Base-by-base conservation (phyloP, 78 protist species). In the Protostelium mycophagum region DNA sequence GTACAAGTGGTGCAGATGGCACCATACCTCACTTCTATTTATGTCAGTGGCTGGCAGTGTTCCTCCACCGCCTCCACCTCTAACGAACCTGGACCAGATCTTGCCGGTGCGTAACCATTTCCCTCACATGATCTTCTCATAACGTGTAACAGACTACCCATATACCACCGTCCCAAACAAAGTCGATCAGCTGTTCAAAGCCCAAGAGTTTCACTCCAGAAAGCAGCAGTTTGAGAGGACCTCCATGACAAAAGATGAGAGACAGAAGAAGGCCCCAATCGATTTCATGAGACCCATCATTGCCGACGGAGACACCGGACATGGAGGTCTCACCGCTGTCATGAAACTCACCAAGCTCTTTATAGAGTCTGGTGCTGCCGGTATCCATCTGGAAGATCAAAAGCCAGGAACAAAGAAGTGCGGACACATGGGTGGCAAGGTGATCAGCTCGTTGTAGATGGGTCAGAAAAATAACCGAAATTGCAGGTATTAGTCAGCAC, bases 301-400 rank as follows among this genome's bases (percentile, higher is more conserved):
- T 84, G 98, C 99, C 36, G 99, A 97, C 86, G 99, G 96, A 39
- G 99, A 97, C 95, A 97, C 99, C 9, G 99, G 99, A 84, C 97
- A 96, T 91, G 99, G 99, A 86, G 99, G 99, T 1, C 90, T 95
- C 86, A 91, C 97, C 28, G 97, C 97, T 29, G 96, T 96, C 51
- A 96, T 96, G 95, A 96, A 96, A 90, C 88, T 97, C 37, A 95
- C 95, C 87, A 97, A 96, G 97, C 36, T 93, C 88, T 92, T 96
- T 90, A 90, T 96, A 86, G 98, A 97, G 88, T 93, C 96, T 31
- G 99, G 99, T 51, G 99, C 99, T 0, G 93, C 98, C 38, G 99
- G 97, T 1, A 93, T 97, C 36, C 99, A 97, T 95, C 90, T 96
- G 83, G 99, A 97, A 93, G 99, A 97, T 92, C 99, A 97, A 95